phyloP scores from a whole-genome alignment of 23 red algal species.

The Agarophyton chilense region DNA sequence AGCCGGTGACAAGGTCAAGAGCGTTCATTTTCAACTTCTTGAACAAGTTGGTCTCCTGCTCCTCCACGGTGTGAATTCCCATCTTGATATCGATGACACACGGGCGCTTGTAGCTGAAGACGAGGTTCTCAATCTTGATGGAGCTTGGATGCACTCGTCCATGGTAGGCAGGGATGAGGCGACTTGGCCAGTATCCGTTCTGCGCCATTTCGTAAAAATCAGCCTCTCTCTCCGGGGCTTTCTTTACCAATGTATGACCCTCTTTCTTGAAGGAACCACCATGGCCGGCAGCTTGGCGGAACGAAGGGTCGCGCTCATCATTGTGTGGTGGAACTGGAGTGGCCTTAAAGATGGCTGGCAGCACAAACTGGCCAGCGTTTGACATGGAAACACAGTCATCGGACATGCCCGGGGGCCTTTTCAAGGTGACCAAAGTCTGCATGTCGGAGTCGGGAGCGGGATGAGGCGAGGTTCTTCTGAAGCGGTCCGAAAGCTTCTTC shows the following conservation, averaged over 20 bases:
- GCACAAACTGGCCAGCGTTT: conserved; percentile 19
- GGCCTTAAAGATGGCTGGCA: conserved; percentile 55
- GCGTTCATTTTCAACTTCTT: conserved; percentile 67
- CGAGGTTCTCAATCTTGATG: conserved; percentile 65
- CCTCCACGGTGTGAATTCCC: conserved; percentile 55
- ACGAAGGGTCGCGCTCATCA: neutral
- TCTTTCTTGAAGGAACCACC: conserved; percentile 38
- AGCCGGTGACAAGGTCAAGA: conserved; percentile 48
- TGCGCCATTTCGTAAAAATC: conserved; percentile 52
- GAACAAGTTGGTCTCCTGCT: conserved; percentile 32
- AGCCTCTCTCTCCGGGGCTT: conserved; percentile 36
- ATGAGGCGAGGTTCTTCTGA: neutral
- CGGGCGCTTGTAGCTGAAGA: conserved; percentile 33
- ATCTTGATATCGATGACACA: conserved; percentile 72
- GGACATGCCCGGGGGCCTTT: neutral
- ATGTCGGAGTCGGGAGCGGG: neutral
- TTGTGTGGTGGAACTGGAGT: neutral
- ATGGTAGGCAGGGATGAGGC: conserved; percentile 48
- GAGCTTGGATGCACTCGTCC: conserved; percentile 1
- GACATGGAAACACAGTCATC: conserved; percentile 35
- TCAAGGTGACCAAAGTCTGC: conserved; percentile 50
- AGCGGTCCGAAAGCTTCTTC: neutral
- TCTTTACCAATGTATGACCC: conserved; percentile 43
- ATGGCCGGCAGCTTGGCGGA: conserved; percentile 70
- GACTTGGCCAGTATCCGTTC: conserved; percentile 34